Conservation (phyloP, 768 basidiomycete species). For the Gymnopilus junonius region DNA sequence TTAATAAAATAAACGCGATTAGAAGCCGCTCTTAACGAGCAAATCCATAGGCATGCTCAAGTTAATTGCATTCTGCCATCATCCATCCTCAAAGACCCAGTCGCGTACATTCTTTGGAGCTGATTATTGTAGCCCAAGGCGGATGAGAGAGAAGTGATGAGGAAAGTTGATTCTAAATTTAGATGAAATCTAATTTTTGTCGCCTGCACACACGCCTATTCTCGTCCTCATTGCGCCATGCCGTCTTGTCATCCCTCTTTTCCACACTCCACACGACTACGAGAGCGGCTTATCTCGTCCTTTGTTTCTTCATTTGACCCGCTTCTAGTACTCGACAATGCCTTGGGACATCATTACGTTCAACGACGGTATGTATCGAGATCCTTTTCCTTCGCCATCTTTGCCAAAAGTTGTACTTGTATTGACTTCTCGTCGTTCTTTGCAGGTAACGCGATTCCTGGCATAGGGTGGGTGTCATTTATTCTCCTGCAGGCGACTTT, state of each 20-base stretch:
- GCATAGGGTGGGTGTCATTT: slow-evolving; percentile 42
- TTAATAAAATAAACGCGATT: no score
- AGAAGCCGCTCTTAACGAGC: no score
- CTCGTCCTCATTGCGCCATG: background rate
- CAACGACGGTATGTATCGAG: slow-evolving; percentile 53
- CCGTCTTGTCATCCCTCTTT: background rate
- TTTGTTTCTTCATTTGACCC: background rate
- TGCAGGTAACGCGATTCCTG: slow-evolving; percentile 51
- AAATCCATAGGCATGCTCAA: no score
- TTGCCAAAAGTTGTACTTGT: background rate
- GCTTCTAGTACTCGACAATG: slow-evolving; percentile 43
- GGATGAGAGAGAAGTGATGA: no score
- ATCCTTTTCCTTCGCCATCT: background rate
- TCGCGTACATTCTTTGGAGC: no score
- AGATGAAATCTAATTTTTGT: background rate
- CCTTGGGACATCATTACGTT: slow-evolving; percentile 63
- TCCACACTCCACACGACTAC: background rate
- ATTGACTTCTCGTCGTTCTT: background rate
- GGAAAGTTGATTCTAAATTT: no score
- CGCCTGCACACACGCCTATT: background rate
- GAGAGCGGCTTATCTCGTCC: background rate
- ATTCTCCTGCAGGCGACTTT: background rate
- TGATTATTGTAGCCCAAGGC: no score
- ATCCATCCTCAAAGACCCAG: no score
- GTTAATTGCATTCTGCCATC: no score